These are phyloP conservation scores for Endocalyx cinctus DNA, from an alignment of 2,329 filamentous ascomycete species.

Conservation along the genomic window DNA sequence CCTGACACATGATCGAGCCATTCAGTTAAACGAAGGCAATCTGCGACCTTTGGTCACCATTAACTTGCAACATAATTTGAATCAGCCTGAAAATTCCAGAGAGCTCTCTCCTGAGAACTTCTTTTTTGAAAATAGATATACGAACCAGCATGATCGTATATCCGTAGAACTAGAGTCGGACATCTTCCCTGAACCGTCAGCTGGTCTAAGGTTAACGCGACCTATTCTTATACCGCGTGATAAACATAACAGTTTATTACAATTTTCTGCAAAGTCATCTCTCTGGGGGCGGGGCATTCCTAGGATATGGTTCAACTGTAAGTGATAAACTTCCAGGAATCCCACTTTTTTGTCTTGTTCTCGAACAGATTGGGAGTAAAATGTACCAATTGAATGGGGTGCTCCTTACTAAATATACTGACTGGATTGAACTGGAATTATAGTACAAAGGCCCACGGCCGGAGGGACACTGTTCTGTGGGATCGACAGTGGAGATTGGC, in stretches of 20 bases:
- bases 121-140: no score
- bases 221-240: slow-evolving; percentile 23
- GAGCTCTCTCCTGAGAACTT: no score
- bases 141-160: no score
- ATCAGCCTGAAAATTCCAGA: no score
- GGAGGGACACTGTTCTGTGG: slow-evolving; percentile 33
- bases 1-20: slow-evolving; percentile 30
- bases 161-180: slow-evolving; percentile 33
- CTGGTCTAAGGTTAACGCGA: slow-evolving; percentile 33
- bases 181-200: slow-evolving; percentile 32
- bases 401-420: no score
- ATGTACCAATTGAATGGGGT: no score
- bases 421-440: no score
- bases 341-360: no score
- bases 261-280: slow-evolving; percentile 27
- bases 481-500: slow-evolving; percentile 40
- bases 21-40: slow-evolving; percentile 33
- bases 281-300: slow-evolving; percentile 14
- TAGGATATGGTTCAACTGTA: slow-evolving; percentile 28
- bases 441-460: slow-evolving; percentile 29
- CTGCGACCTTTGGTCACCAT: slow-evolving; percentile 34
- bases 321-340: no score
- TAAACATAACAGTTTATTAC: slow-evolving; percentile 30
- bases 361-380: no score
- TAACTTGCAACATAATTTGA: slow-evolving; percentile 36